phyloP scores from a whole-genome alignment of 306 rosid species.

The Fagus crenata region DNA sequence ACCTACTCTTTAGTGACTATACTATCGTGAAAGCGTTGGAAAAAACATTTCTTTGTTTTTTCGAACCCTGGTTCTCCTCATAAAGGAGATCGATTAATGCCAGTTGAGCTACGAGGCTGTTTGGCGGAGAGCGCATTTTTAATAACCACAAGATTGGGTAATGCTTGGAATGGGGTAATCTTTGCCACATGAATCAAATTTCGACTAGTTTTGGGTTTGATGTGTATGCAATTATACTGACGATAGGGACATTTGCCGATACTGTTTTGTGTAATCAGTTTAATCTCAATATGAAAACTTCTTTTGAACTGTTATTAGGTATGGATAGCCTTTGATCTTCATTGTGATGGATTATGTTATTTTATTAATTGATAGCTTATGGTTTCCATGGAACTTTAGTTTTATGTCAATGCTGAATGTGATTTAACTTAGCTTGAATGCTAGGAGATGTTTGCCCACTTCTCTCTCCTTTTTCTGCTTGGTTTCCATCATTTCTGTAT shows the following conservation, averaged over 20 bases:
- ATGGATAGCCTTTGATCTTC: not conserved
- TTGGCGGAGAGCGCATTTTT: too few relatives aligned
- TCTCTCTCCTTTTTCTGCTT: not conserved
- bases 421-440: not conserved
- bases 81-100: too few relatives aligned
- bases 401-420: not conserved
- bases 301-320: not conserved
- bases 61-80: too few relatives aligned
- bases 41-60: too few relatives aligned
- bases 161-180: not conserved
- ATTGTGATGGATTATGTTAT: not conserved
- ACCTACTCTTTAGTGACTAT: not conserved
- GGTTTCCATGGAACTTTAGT: not conserved
- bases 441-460: not conserved
- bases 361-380: not conserved
- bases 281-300: not conserved
- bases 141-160: not conserved
- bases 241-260: not conserved
- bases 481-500: not conserved
- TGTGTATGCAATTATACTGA: not conserved
- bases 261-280: not conserved
- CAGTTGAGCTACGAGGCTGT: too few relatives aligned
- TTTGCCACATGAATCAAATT: not conserved
- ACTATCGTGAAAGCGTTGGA: not conserved
- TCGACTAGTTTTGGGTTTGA: not conserved